Conservation (phyloP, 371 early-diverging fungal genomes). For the Mortierella sp. region DNA sequence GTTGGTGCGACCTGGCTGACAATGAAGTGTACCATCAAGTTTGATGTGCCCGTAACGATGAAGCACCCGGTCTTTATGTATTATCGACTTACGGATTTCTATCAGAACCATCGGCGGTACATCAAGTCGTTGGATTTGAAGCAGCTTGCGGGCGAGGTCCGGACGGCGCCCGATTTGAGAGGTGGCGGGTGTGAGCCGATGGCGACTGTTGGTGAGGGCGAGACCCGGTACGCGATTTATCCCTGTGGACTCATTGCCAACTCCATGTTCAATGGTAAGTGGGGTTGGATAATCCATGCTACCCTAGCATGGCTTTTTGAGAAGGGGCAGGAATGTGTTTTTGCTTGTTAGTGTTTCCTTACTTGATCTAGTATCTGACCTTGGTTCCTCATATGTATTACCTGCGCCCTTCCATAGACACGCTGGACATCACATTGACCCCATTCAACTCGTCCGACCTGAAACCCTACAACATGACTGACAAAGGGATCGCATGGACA, state of each 20-base stretch:
- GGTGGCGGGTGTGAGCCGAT: slow-evolving; percentile 38
- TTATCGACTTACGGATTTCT: slow-evolving; percentile 96
- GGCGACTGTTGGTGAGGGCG: slow-evolving; percentile 33
- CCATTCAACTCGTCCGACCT: not conserved
- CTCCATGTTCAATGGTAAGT: slow-evolving; percentile 79
- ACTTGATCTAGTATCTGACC: not conserved
- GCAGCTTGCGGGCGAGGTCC: slow-evolving; percentile 83
- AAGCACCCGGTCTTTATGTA: slow-evolving; percentile 90
- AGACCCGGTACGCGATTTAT: slow-evolving; percentile 70
- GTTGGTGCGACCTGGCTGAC: slow-evolving; percentile 39
- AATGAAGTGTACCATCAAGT: slow-evolving; percentile 80
- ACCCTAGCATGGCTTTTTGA: not conserved
- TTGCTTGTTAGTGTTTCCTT: not conserved
- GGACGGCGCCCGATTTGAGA: slow-evolving; percentile 45
- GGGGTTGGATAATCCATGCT: no score
- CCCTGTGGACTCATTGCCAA: slow-evolving; percentile 99
- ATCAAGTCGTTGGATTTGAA: slow-evolving; percentile 89
- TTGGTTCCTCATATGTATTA: not conserved
- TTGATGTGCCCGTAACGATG: slow-evolving; percentile 78
- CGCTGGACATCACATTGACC: not conserved
- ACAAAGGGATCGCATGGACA: slow-evolving; percentile 90
- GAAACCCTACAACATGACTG: slow-evolving; percentile 63
- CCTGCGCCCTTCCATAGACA: not conserved
- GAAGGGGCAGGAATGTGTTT: no score
- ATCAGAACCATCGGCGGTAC: slow-evolving; percentile 98